Conservation (phyloP, 2,329 filamentous ascomycete species). For the Paecilomyces sp. region DNA sequence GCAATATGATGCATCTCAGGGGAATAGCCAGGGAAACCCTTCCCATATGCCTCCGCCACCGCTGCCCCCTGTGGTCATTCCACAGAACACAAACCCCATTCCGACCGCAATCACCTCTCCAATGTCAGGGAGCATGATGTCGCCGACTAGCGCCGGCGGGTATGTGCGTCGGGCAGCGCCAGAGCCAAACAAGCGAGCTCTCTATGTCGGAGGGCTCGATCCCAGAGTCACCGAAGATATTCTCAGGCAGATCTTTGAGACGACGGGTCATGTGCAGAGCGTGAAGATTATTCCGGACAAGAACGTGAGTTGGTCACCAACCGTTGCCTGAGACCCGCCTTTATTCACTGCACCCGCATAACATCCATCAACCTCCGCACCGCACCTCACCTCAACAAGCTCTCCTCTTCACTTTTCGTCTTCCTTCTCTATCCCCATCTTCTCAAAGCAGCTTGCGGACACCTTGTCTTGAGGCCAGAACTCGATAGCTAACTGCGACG, state of each 20-base stretch:
- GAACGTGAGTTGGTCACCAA: slow-evolving; percentile 65
- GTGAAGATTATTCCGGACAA: slow-evolving; percentile 99
- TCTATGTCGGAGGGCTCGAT: slow-evolving; percentile 93
- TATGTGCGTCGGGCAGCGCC: slow-evolving; percentile 86
- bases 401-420: slow-evolving; percentile 4
- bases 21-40: slow-evolving; percentile 60
- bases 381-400: background rate
- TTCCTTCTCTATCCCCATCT: background rate
- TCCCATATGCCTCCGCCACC: slow-evolving; percentile 84
- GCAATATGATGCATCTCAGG: slow-evolving; percentile 64
- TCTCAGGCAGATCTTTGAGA: slow-evolving; percentile 96
- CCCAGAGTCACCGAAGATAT: slow-evolving; percentile 94
- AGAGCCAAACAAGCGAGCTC: slow-evolving; percentile 94
- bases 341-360: background rate
- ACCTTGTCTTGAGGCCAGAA: background rate
- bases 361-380: slow-evolving; percentile 2
- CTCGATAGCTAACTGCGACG: slow-evolving; percentile 1
- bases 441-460: slow-evolving; percentile 6
- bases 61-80: slow-evolving; percentile 76
- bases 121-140: slow-evolving; percentile 71
- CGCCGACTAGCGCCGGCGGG: slow-evolving; percentile 72
- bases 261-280: slow-evolving; percentile 93
- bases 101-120: slow-evolving; percentile 88
- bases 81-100: slow-evolving; percentile 92
- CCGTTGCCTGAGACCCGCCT: background rate